A percentile compares a stretch with the other conserved stretches of the same genome.
These are phyloP conservation scores for Conticribra guillardii DNA, from an alignment of 108 stramenopile species.

Conservation along the genomic window DNA sequence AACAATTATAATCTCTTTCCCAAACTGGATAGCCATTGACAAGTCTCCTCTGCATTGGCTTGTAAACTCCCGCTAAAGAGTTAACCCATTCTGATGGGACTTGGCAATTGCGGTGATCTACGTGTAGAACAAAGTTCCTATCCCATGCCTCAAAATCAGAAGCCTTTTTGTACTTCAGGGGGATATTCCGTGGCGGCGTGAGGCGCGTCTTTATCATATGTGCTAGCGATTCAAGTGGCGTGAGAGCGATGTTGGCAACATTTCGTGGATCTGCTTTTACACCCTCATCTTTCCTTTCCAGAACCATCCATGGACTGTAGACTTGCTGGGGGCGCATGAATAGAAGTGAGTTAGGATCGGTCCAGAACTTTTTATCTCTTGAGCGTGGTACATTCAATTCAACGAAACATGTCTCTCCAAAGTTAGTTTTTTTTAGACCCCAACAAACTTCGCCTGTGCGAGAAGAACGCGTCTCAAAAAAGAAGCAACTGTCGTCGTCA, in stretches of 20 bases:
- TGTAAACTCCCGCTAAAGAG: conserved; percentile 20
- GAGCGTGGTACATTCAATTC: not conserved
- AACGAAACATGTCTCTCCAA: not conserved
- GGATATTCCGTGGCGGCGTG: not conserved
- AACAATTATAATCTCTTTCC: not conserved
- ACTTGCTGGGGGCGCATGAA: not conserved
- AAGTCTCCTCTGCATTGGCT: conserved; percentile 4
- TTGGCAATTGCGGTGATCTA: conserved; percentile 8
- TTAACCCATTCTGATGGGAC: conserved; percentile 6
- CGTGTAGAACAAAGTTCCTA: conserved; percentile 16
- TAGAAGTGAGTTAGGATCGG: not conserved
- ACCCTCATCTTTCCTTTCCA: no score
- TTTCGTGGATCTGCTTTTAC: no score
- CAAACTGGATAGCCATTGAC: conserved; percentile 24
- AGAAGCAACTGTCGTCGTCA: no score
- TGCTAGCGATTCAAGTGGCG: no score
- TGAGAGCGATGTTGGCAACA: no score
- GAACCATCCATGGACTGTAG: not conserved
- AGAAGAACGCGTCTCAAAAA: no score
- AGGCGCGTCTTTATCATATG: no score
- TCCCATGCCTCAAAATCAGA: conserved; percentile 19
- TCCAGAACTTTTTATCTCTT: conserved; percentile 2
- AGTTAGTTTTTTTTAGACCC: not conserved
- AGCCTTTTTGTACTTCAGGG: not conserved
- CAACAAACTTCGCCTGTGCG: no score